Conservation (phyloP, 2,329 filamentous ascomycete genomes). For the Pseudogymnoascus sp. region DNA sequence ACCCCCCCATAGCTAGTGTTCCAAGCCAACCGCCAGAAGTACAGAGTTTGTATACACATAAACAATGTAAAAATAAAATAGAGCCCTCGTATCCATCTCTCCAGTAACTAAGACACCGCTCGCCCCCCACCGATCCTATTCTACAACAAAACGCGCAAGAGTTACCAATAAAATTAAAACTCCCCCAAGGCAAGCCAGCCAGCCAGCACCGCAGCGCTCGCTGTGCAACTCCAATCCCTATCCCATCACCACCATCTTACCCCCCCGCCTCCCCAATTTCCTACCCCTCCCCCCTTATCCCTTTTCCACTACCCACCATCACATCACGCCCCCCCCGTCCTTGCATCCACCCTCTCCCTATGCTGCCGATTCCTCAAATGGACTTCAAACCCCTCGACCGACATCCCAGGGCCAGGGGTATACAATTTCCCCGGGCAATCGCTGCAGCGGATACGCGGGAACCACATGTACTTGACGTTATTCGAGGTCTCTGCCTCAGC, state of each 20-base stretch:
- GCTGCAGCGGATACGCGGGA: slow-evolving; percentile 83
- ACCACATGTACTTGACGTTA: slow-evolving; percentile 70
- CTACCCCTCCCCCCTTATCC: not conserved
- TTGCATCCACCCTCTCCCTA: slow-evolving; percentile 57
- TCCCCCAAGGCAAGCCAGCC: not conserved
- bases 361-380: slow-evolving; percentile 84
- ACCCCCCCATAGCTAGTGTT: not conserved
- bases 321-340: not conserved
- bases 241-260: not conserved
- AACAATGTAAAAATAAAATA: not conserved
- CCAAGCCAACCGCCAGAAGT: not conserved
- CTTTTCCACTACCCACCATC: not conserved
- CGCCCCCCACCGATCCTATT: not conserved
- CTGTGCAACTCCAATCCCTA: slow-evolving; percentile 3
- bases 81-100: not conserved
- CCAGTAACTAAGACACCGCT: not conserved
- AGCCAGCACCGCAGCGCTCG: slow-evolving; percentile 1
- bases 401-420: slow-evolving; percentile 77
- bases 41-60: not conserved
- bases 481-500: slow-evolving; percentile 47
- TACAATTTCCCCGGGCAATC: slow-evolving; percentile 95
- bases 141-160: not conserved
- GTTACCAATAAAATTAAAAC: not conserved
- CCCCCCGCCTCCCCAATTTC: not conserved
- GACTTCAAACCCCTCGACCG: slow-evolving; percentile 85